These are phyloP conservation scores for Nemania sp. DNA, from an alignment of 2,329 filamentous ascomycete genomes.

Conservation along the genomic window DNA sequence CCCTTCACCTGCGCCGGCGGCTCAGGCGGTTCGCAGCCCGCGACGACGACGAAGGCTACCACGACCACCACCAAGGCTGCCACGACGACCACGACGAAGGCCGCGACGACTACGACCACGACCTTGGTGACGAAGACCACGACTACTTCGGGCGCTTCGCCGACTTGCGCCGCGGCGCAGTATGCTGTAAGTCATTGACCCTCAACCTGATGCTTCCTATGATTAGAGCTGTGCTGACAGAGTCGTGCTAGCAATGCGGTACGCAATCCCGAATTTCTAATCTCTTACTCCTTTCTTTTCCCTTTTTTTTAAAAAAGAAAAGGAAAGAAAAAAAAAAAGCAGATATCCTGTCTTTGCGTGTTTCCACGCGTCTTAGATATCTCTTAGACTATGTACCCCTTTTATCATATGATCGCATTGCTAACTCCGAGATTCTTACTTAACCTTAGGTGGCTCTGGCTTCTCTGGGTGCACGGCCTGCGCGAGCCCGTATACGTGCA, in stretches of 20 bases:
- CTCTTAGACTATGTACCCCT: neutral
- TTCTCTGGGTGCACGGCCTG: slow-evolving; percentile 30
- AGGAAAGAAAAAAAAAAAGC: too few relatives aligned
- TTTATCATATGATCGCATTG: neutral
- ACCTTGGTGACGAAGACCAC: slow-evolving; percentile 28
- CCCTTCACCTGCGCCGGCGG: slow-evolving; percentile 29
- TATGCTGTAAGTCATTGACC: slow-evolving; percentile 24
- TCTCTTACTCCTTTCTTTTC: too few relatives aligned
- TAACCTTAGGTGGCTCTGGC: slow-evolving; percentile 24
- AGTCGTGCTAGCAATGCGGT: slow-evolving; percentile 25
- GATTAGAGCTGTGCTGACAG: neutral
- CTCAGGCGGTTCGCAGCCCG: slow-evolving; percentile 7
- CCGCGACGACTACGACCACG: slow-evolving; percentile 23
- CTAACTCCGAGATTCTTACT: neutral
- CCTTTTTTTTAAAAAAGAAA: too few relatives aligned
- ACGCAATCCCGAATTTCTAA: neutral
- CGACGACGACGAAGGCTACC: slow-evolving; percentile 9
- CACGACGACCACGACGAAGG: slow-evolving; percentile 11
- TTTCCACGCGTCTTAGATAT: neutral
- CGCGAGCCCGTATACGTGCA: slow-evolving; percentile 26
- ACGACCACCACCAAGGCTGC: slow-evolving; percentile 27
- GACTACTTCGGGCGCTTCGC: slow-evolving; percentile 12
- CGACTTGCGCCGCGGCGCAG: slow-evolving; percentile 22
- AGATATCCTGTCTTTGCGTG: too few relatives aligned
- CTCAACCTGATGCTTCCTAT: too few relatives aligned